phyloP scores from a whole-genome alignment of 192 early-diverging fungal genomes.

The Paraglomus brasilianum region DNA sequence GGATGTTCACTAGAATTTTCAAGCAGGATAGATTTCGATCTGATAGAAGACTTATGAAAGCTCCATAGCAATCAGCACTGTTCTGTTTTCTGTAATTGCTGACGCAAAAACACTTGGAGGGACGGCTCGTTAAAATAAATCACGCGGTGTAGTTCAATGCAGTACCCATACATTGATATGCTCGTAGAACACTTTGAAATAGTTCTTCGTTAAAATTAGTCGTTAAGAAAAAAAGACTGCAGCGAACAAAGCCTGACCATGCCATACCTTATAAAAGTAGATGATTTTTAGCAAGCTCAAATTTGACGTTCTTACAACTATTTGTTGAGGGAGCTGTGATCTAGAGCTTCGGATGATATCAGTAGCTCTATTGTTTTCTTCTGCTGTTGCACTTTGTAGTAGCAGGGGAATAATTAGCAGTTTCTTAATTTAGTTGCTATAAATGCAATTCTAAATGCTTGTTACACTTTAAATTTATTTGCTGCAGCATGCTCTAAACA shows the following conservation, averaged over 20 bases:
- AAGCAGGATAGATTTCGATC: constrained; percentile 80
- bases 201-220: constrained; percentile 81
- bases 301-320: constrained; percentile 30
- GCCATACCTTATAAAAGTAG: constrained; percentile 44
- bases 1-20: constrained; percentile 66
- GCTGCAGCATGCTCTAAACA: too few relatives aligned
- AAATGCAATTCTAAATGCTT: too few relatives aligned
- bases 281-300: constrained; percentile 33
- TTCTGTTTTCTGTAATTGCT: constrained; percentile 28
- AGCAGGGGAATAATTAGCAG: too few relatives aligned
- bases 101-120: constrained; percentile 54
- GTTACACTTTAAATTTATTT: too few relatives aligned
- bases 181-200: constrained; percentile 68
- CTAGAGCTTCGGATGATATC: not conserved
- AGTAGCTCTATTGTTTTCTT: constrained; percentile 20
- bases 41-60: constrained; percentile 43
- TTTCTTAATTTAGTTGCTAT: too few relatives aligned
- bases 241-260: constrained; percentile 78
- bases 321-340: constrained; percentile 35
- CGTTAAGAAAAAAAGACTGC: constrained; percentile 73
- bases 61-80: constrained; percentile 15
- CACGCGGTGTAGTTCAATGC: constrained; percentile 72
- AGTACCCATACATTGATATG: constrained; percentile 82
- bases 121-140: constrained; percentile 78
- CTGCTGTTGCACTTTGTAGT: constrained; percentile 33